phyloP scores from a whole-genome alignment of 1,284 basidiomycete species.

The Rhodotorula mucilaginosa region DNA sequence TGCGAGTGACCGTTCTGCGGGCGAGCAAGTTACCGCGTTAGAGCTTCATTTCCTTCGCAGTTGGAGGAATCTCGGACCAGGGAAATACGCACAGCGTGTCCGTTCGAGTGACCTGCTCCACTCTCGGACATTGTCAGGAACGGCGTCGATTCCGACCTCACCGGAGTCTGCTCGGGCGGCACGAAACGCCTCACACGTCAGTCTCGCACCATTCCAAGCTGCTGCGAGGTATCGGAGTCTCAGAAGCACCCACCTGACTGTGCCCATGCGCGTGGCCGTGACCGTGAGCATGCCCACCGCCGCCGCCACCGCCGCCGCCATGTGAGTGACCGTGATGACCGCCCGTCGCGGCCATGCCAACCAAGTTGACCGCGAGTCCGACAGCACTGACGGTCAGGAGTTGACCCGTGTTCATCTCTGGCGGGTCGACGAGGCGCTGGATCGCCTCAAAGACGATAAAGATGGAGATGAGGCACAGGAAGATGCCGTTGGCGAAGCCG shows the following conservation, averaged over 20 bases:
- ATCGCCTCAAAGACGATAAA: slow-evolving; percentile 99
- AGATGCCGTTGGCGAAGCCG: slow-evolving; percentile 97
- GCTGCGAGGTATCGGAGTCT: too few relatives aligned
- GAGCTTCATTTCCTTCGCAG: too few relatives aligned
- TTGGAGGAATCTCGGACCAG: too few relatives aligned
- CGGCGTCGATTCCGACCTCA: slow-evolving; percentile 22
- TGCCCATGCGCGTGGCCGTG: slow-evolving; percentile 25
- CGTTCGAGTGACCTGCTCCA: slow-evolving; percentile 9
- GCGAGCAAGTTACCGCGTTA: background rate
- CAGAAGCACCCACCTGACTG: background rate
- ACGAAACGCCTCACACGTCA: background rate
- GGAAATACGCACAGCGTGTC: slow-evolving; percentile 14
- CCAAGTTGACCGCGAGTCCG: slow-evolving; percentile 89
- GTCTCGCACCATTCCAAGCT: too few relatives aligned
- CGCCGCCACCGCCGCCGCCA: slow-evolving; percentile 43
- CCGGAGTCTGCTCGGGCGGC: slow-evolving; percentile 6
- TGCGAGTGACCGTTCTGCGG: slow-evolving; percentile 18
- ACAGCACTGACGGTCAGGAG: slow-evolving; percentile 83
- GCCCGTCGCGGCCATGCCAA: slow-evolving; percentile 99
- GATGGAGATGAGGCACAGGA: slow-evolving; percentile 91
- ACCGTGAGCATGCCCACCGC: slow-evolving; percentile 43
- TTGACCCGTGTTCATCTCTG: slow-evolving; percentile 96
- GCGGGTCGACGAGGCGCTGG: slow-evolving; percentile 91
- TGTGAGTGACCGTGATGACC: slow-evolving; percentile 50
- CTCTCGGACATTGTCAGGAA: slow-evolving; percentile 22